phyloP scores from a whole-genome alignment of 2,329 filamentous ascomycete species.

The Colletotrichum sp. region DNA sequence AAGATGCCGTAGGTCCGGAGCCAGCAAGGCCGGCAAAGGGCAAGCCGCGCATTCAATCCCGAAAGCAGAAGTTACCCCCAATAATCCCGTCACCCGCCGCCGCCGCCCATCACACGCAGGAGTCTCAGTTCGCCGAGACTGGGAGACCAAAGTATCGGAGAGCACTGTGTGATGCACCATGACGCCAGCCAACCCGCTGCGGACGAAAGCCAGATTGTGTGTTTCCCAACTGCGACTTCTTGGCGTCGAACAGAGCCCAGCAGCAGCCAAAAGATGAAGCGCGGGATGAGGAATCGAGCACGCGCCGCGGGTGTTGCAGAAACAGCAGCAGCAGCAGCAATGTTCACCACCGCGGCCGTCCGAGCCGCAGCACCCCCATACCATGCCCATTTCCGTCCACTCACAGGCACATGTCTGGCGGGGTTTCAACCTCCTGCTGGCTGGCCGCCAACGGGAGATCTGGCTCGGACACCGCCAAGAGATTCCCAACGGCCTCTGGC shows the following conservation, averaged over 20 bases:
- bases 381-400: not conserved
- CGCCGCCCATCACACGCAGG: not conserved
- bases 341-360: not conserved
- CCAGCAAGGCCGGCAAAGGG: not conserved
- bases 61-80: not conserved
- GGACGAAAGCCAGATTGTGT: not conserved
- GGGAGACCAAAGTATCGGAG: not conserved
- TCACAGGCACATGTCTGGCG: not conserved
- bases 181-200: not conserved
- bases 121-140: not conserved
- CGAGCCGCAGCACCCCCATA: not conserved
- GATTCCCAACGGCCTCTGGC: conserved; percentile 5
- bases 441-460: not conserved
- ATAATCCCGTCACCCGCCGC: not conserved
- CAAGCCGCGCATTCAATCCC: not conserved
- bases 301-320: not conserved
- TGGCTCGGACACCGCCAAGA: conserved; percentile 19
- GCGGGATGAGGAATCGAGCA: not conserved
- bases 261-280: not conserved
- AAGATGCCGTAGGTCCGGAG: not conserved
- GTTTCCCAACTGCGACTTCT: not conserved
- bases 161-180: not conserved
- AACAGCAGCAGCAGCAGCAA: not conserved
- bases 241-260: not conserved
- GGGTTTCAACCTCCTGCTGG: not conserved